These are phyloP conservation scores for Colletotrichum sp. DNA, from an alignment of 2,329 filamentous ascomycete genomes.

Conservation along the genomic window DNA sequence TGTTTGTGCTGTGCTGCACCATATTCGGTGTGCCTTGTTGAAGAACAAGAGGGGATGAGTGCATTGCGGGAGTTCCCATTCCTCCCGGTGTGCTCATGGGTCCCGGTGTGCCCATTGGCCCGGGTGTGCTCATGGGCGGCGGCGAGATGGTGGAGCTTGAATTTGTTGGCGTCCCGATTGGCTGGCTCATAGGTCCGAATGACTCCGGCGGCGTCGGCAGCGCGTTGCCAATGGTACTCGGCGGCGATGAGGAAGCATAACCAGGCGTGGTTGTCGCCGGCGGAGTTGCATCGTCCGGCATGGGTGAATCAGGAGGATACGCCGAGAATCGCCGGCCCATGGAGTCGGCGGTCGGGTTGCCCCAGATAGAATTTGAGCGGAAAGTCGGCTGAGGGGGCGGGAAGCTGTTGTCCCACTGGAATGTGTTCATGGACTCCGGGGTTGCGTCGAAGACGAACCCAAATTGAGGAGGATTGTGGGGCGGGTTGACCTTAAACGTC, in stretches of 20 bases:
- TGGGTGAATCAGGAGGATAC: slow-evolving; percentile 63
- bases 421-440: slow-evolving; percentile 56
- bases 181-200: slow-evolving; percentile 29
- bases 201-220: slow-evolving; percentile 52
- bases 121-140: slow-evolving; percentile 6
- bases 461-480: slow-evolving; percentile 61
- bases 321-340: slow-evolving; percentile 66
- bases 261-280: slow-evolving; percentile 31
- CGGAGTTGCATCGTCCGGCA: slow-evolving; percentile 38
- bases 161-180: not conserved
- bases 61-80: slow-evolving; percentile 25
- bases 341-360: slow-evolving; percentile 59
- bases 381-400: slow-evolving; percentile 58
- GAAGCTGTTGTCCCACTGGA: slow-evolving; percentile 45
- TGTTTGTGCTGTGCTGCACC: slow-evolving; percentile 26
- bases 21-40: slow-evolving; percentile 5
- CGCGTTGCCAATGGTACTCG: slow-evolving; percentile 22
- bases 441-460: slow-evolving; percentile 63
- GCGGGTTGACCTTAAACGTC: slow-evolving; percentile 49
- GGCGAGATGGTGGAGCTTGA: slow-evolving; percentile 16
- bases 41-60: slow-evolving; percentile 31
- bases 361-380: slow-evolving; percentile 71
- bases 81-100: not conserved
- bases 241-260: slow-evolving; percentile 25
- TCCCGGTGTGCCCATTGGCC: slow-evolving; percentile 11